Base-by-base conservation (phyloP, 192 early-diverging fungal genomes). In the Diversispora epigaea region DNA sequence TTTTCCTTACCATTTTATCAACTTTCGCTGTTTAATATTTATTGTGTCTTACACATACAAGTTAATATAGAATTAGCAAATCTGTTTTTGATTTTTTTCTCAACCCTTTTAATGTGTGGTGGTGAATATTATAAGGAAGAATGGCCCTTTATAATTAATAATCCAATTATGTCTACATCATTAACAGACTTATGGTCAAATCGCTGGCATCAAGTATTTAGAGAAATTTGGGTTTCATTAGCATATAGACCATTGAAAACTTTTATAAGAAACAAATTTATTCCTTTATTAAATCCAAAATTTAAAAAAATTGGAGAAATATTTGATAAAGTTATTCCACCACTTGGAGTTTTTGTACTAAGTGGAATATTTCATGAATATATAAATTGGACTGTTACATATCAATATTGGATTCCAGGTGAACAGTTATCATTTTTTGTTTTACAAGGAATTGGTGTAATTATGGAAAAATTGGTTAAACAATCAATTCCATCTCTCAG, bases 301-400 rank as follows among this genome's bases (percentile, higher is more conserved):
- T 45, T n/a, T 45, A 10, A 40, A 21, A 67, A n/a, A 41, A 21
- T 67, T 45, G 65, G 6, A 21, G 12, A 43, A 45, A 17, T 67
- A 12, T 45, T 67, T 12, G 65, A 67, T 14, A n/a, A 25, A 14
- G 21, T 39, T 45, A 67, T 67, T 21, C 65, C 65, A 44, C 12
- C 65, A 45, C 10, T 67, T n/a, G 65, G 65, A 11, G 65, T 67
- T 5, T 67, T 67, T 46, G 22, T 46, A 43, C 32, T 67, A 17
- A 67, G 65, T 67, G 65, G 65, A 25, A 17, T 67, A 9, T 43
- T 67, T 11, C 65, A 67, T 67, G 65, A 67, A 67, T 67, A 67
- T 46, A 40, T 67, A 45, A 40, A 15, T n/a, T 44, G 15, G 6
- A 10, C 44, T 15, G 5, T 40, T 25, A 45, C 43, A 14, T 67